Evolutionary conservation across 2,329 filamentous ascomycete species (phyloP).

Genomic region (Colletotrichum incanum): DNA sequence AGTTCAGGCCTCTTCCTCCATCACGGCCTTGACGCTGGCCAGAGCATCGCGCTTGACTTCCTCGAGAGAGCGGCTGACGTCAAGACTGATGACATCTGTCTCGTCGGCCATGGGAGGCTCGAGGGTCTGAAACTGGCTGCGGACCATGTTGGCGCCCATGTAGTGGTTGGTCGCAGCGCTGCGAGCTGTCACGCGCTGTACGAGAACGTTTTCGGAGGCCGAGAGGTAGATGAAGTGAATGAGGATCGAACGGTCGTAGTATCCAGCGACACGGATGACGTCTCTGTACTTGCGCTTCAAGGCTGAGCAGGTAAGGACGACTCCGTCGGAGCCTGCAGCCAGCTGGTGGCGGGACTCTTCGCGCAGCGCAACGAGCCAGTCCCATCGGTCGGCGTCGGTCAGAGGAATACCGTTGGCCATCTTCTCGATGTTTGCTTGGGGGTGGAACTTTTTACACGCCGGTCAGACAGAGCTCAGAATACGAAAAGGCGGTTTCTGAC

Average conservation of each 20-base stretch:
- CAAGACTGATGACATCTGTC: slow-evolving; percentile 79
- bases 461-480: slow-evolving; percentile 45
- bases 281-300: slow-evolving; percentile 98
- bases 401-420: slow-evolving; percentile 89
- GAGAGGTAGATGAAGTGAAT: slow-evolving; percentile 95
- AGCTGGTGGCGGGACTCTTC: slow-evolving; percentile 75
- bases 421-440: slow-evolving; percentile 87
- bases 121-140: slow-evolving; percentile 90
- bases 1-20: slow-evolving; percentile 51
- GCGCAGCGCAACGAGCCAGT: slow-evolving; percentile 89
- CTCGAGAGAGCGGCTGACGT: slow-evolving; percentile 73
- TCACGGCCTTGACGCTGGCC: slow-evolving; percentile 70
- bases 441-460: slow-evolving; percentile 74
- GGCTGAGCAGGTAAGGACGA: slow-evolving; percentile 97
- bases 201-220: slow-evolving; percentile 81
- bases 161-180: slow-evolving; percentile 79
- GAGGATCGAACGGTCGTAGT: slow-evolving; percentile 79
- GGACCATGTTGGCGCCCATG: slow-evolving; percentile 96
- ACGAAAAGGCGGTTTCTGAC: slow-evolving; percentile 1
- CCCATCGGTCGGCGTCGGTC: slow-evolving; percentile 95
- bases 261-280: slow-evolving; percentile 85
- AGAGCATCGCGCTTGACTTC: slow-evolving; percentile 75
- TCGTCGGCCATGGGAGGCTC: slow-evolving; percentile 84
- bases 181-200: slow-evolving; percentile 81
- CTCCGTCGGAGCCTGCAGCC: slow-evolving; percentile 74